phyloP scores from a whole-genome alignment of 768 basidiomycete species.

The Suillus hirtellus region DNA sequence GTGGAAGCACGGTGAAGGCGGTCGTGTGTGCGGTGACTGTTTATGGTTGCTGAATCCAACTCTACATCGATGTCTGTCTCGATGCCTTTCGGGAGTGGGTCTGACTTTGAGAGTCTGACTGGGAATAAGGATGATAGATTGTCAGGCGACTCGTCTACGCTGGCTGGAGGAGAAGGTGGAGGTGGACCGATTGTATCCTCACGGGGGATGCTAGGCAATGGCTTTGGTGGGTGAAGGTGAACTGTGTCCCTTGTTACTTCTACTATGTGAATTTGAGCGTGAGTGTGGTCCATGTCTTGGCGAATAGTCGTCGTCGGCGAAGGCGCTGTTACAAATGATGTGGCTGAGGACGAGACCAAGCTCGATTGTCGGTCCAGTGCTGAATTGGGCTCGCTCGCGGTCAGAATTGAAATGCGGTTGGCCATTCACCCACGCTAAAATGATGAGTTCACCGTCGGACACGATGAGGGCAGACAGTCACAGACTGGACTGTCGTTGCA shows the following conservation, averaged over 20 bases:
- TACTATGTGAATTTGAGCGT: slow-evolving; percentile 51
- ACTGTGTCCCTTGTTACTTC: slow-evolving; percentile 53
- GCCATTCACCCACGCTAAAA: slow-evolving; percentile 8
- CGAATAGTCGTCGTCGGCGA: slow-evolving; percentile 26
- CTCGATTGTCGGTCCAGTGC: slow-evolving; percentile 23
- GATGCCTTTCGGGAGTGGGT: slow-evolving; percentile 24
- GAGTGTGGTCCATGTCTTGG: slow-evolving; percentile 26
- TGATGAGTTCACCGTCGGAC: background rate
- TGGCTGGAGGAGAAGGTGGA: slow-evolving; percentile 55
- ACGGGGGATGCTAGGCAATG: slow-evolving; percentile 33
- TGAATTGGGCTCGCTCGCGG: slow-evolving; percentile 18
- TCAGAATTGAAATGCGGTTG: slow-evolving; percentile 18
- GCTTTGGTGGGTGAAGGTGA: slow-evolving; percentile 38
- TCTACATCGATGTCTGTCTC: slow-evolving; percentile 30
- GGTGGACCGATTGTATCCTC: slow-evolving; percentile 47
- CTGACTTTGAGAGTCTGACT: slow-evolving; percentile 24
- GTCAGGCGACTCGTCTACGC: slow-evolving; percentile 30
- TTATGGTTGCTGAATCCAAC: slow-evolving; percentile 19
- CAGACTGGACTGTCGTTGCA: slow-evolving; percentile 2
- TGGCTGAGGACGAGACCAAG: slow-evolving; percentile 26
- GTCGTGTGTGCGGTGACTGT: slow-evolving; percentile 27
- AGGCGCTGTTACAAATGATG: slow-evolving; percentile 29
- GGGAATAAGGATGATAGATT: slow-evolving; percentile 30
- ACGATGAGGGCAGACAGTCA: background rate
- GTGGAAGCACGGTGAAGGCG: slow-evolving; percentile 49